phyloP scores from a whole-genome alignment of 1,284 basidiomycete species.

The Inonotus obliquus region DNA sequence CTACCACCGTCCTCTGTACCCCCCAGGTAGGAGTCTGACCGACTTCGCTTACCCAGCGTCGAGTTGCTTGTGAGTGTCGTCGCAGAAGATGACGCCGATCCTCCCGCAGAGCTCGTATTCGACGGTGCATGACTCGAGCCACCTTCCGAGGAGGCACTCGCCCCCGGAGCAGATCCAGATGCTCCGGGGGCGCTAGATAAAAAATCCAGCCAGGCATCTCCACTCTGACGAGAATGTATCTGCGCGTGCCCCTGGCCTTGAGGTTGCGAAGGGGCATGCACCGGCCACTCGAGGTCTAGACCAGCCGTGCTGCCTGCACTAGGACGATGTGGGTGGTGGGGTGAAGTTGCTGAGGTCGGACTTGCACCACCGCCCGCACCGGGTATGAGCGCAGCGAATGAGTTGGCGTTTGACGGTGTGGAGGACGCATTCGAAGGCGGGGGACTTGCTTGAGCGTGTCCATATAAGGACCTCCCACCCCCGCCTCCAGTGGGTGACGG shows the following conservation, averaged over 20 bases:
- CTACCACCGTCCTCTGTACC: neutral
- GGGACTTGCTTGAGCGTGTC: neutral
- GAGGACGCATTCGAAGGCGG: neutral
- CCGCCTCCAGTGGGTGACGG: neutral
- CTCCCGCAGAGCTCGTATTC: neutral
- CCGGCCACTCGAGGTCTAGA: slow-evolving; percentile 10
- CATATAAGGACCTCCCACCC: neutral
- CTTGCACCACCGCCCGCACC: neutral
- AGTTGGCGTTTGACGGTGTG: neutral
- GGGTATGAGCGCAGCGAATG: slow-evolving; percentile 10
- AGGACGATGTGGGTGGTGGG: slow-evolving; percentile 1
- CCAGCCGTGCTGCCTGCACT: neutral
- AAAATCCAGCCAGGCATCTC: slow-evolving; percentile 19
- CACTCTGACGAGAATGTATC: neutral
- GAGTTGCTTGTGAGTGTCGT: neutral
- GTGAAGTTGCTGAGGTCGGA: neutral
- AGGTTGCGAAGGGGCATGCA: neutral
- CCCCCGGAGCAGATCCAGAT: slow-evolving; percentile 24
- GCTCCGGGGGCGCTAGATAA: slow-evolving; percentile 17
- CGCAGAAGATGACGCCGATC: neutral
- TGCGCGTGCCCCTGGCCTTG: neutral
- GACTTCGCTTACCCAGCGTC: slow-evolving; percentile 5
- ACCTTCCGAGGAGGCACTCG: slow-evolving; percentile 34
- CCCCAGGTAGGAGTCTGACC: slow-evolving; percentile 5
- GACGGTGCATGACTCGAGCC: slow-evolving; percentile 35